Evolutionary conservation across 345 rosid species (phyloP).

Genomic region (Citrus sinensis): DNA sequence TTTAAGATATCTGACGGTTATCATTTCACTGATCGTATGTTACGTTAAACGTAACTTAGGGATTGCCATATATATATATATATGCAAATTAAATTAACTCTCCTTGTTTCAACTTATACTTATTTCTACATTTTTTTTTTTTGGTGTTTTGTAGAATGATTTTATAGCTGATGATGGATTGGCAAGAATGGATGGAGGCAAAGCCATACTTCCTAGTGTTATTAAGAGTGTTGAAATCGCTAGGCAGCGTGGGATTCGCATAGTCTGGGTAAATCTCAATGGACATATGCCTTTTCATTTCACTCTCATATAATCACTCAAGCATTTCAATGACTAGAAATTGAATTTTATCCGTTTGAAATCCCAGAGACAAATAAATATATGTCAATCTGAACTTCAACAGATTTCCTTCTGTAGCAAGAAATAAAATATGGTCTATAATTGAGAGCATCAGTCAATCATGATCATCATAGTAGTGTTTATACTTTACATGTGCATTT

Average conservation of each 20-base stretch:
- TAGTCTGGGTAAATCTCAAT: conserved; percentile 56
- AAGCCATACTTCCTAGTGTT: conserved; percentile 62
- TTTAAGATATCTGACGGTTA: too few species aligned
- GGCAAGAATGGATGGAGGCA: conserved; percentile 55
- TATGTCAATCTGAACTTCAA: too few species aligned
- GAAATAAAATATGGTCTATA: too few species aligned
- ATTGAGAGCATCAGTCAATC: too few species aligned
- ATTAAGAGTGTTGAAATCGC: conserved; percentile 60
- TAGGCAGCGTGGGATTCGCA: conserved; percentile 68
- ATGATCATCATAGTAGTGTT: not conserved
- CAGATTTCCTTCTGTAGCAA: too few species aligned
- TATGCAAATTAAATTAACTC: not conserved
- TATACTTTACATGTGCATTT: not conserved
- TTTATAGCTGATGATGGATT: conserved; percentile 49
- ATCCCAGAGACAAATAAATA: too few species aligned
- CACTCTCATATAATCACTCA: not conserved
- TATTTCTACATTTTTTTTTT: not conserved
- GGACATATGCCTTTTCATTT: not conserved
- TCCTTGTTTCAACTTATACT: not conserved
- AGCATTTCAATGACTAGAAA: too few species aligned
- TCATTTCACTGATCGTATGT: too few species aligned
- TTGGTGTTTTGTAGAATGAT: conserved; percentile 47
- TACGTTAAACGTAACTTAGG: too few species aligned
- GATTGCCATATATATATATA: too few species aligned
- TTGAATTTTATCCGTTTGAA: too few species aligned